These are phyloP conservation scores for Passalora sequoiae DNA, from an alignment of 2,329 filamentous ascomycete species.

Conservation along the genomic window DNA sequence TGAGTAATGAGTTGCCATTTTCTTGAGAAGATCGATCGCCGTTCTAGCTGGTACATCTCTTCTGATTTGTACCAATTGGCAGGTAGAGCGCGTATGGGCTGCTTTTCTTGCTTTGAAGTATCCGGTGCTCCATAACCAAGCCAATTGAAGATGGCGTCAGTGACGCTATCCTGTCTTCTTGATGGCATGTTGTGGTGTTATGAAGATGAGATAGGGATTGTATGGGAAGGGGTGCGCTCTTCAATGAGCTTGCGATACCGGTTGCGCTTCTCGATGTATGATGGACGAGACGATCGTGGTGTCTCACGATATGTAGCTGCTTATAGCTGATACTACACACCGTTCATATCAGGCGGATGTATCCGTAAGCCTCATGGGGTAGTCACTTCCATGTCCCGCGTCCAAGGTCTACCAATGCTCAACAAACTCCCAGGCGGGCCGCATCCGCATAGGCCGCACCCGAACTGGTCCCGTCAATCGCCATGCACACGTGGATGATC, in stretches of 20 bases:
- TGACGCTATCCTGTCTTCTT: slow-evolving; percentile 1
- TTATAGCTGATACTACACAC: neutral
- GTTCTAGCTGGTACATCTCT: slow-evolving; percentile 44
- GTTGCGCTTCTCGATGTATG: neutral
- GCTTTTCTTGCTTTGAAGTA: slow-evolving; percentile 25
- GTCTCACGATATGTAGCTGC: neutral
- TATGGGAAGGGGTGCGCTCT: neutral
- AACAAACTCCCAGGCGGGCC: neutral
- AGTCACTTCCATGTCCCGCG: neutral
- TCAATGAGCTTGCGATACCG: neutral
- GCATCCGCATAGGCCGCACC: neutral
- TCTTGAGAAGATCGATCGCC: slow-evolving; percentile 42
- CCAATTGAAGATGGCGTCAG: slow-evolving; percentile 25
- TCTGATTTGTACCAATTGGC: slow-evolving; percentile 43
- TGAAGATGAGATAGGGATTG: neutral
- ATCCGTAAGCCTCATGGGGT: slow-evolving; percentile 5
- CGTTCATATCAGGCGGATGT: slow-evolving; percentile 2
- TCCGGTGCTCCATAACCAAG: slow-evolving; percentile 35
- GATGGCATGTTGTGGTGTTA: neutral
- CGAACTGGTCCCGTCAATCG: neutral
- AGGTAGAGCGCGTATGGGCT: slow-evolving; percentile 37
- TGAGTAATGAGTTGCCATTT: slow-evolving; percentile 36
- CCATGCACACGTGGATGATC: neutral
- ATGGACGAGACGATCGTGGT: neutral
- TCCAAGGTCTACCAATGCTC: neutral